Base-by-base conservation (phyloP, 2,329 filamentous ascomycete genomes). In the Ophiognomonia clavigignenti-juglandacearum region DNA sequence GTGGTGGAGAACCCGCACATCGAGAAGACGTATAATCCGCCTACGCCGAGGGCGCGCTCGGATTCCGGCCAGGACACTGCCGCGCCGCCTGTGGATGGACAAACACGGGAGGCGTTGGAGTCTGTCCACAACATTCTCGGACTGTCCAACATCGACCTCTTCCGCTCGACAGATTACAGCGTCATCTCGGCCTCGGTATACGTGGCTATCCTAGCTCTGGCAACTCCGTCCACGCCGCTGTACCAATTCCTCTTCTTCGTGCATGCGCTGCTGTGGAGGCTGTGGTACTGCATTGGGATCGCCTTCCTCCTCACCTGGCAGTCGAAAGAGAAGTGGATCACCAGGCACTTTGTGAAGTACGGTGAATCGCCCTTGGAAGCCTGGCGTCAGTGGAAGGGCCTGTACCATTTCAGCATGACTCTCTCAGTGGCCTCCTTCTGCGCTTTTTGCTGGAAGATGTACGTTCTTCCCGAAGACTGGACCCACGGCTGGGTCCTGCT, bases 1-100 rank as follows among this genome's bases (percentile, higher is more conserved):
- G 75, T 89, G 51, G 88, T 98, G 54, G 93, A 98, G 70, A 96
- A 95, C 61, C 93, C 93, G 43, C 93, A 98, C 62, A 98, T 98
- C 68, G 90, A 97, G 61, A 95, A 95, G 73, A 96, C 84, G 4
- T 98, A 98, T 74, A 96, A 96, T 62, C 82, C 90, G 27, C 91
- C 91, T 43, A 79, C 87, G 36, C 88, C 90, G 50, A 86, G 82
- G 66, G 77, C 75, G 64, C 74, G 71, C 55, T 67, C 65, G 39
- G 58, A 64, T 7, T 64, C 63, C 5, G 50, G 34, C 37, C 47
- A 18, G 49, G 52, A 32, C 46, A 46, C 50, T 52, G 20, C 46
- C 18, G n/a, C 60, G 56, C 36, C 57, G 52, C 44, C 60, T 60
- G 53, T 59, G 60, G 43, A 52, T 32, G 50, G 43, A 10, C 35